Base-by-base conservation (phyloP, 495 filamentous ascomycete genomes). In the Niebla homalea region DNA sequence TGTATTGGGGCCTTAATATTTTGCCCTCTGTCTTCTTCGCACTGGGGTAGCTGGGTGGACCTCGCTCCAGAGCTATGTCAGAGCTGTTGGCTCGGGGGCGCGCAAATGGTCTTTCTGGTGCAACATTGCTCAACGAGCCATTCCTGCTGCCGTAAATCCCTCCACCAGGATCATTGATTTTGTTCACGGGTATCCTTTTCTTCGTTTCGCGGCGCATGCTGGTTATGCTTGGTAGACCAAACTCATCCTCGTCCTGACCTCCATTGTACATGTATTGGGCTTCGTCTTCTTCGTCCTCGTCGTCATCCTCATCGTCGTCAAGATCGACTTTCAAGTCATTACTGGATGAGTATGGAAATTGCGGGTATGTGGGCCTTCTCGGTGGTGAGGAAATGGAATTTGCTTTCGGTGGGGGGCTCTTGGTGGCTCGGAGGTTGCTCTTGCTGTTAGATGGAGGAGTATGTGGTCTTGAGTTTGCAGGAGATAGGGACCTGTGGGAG, bases 1-100 rank as follows among this genome's bases (percentile, higher is more conserved):
- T 95, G 59, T 96, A 97, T 64, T 98, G 92, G 42, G 93, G 92
- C 36, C 93, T 80, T 15, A 98, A 71, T 37, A 96, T 96, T 66
- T 98, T 97, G 7, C 84, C 90, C 60, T 95, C 90, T 52, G 70
- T 79, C 63, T 86, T 90, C 59, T 88, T 88, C 8, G 90, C 76
- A 51, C 79, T 81, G 6, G 92, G 92, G 63, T 97, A 98, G 50
- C 77, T 78, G 8, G 88, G 82, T n/a, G 83, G 69, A n/a, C 84
- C 84, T 49, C 89, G 75, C 70, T 93, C 87, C 62, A 90, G 84
- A 16, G 88, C 86, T 62, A 96, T 94, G 61, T 96, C 89, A 29
- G 84, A 80, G 64, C 85, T 93, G 61, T 94, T 79, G 40, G 86
- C 81, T 47, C 74, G 67, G 50, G 67, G 68, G 43, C 69, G 66